Evolutionary conservation across 1,139 yeast species (phyloP), one percentile per base, ranked within the genome.

Genomic region (Candida tetrigidarum): DNA sequence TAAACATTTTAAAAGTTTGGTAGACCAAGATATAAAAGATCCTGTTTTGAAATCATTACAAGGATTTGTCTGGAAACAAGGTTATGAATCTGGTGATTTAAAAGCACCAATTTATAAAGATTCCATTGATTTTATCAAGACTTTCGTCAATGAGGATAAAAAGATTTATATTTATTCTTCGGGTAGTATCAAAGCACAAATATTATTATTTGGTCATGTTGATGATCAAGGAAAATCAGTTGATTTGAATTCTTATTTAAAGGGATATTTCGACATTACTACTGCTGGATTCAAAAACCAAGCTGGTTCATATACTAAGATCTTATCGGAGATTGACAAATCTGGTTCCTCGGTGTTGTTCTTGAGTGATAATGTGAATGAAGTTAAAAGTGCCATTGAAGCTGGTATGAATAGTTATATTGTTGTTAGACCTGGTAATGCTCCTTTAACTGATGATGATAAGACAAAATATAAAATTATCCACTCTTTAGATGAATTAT

Each of bases 171-270:
- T 92, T 15, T 92, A 92, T 64, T 90, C 97, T 0, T 87, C 96
- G n/a, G 98, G 98, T 0, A 85, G 95, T 42, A 81, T 92, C 27
- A 78, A 82, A 46, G 97, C 97, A 0, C 98, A 92, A 57, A 84
- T 84, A 51, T 67, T 91, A 48, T 69, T 92, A 47, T 89, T 92
- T 59, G 75, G 74, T 0, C 79, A 88, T 59, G 92, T 87, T 5
- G 64, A 67, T 38, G 66, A 58, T 29, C 51, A 59, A 10, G 52
- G 48, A 0, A 57, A 58, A 5, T 52, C 63, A 6, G 55, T 64
- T 15, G 86, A 87, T 61, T 63, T 90, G 58, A 86, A 81, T 42
- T 62, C 66, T 1, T 59, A 62, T 23, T 60, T 92, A 27, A 54
- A 70, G 5, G 96, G 86, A 4, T 91, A 90, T 66, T 92, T 82